Evolutionary conservation across 371 early-diverging fungal species (phyloP), one percentile per base, ranked within the genome.

Genomic region (Smittium culicis): DNA sequence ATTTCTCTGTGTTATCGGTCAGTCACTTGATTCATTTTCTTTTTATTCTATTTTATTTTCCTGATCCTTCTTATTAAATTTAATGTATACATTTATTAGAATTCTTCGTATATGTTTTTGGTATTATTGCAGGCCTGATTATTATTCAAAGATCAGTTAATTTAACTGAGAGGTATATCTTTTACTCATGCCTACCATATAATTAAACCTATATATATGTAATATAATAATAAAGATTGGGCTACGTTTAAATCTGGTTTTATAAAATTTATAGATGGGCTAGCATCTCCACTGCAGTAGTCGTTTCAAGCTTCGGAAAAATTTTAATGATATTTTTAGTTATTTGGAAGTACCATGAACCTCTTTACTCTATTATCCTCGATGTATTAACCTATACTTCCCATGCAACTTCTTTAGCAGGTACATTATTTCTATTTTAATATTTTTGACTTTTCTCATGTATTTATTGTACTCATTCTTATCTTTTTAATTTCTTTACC

Each of bases 271-370:
- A 28, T 20, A 70, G 34, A 63, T 75, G 74, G 73, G 65, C 75
- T 17, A 67, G 70, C 35, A 82, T 92, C 11, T 79, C 88, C 0
- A 88, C 86, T 64, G 88, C 92, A 8, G 70, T 93, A 60, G 85
- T 93, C 29, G 82, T 94, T 33, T 91, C 92, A 16, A 86, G 87
- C 56, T 94, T 94, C 78, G 92, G 90, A 35, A 93, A 91, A 72
- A 83, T 96, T 73, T 78, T 96, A 64, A 78, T 90, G 63, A 88
- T 94, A 20, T 74, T 92, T 57, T 89, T 94, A 87, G 93, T 93
- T 1, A 91, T 96, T 30, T 96, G 96, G 96, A 88, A 93, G 66
- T 94, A 93, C 71, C 82, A 85, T 54, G 86, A 87, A 66, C 73
- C 89, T 2, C 86, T 89, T 25, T 88, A 90, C 45, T 83, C 90